Evolutionary conservation across 2,329 filamentous ascomycete genomes (phyloP).

Genomic region (Graphium sp.): DNA sequence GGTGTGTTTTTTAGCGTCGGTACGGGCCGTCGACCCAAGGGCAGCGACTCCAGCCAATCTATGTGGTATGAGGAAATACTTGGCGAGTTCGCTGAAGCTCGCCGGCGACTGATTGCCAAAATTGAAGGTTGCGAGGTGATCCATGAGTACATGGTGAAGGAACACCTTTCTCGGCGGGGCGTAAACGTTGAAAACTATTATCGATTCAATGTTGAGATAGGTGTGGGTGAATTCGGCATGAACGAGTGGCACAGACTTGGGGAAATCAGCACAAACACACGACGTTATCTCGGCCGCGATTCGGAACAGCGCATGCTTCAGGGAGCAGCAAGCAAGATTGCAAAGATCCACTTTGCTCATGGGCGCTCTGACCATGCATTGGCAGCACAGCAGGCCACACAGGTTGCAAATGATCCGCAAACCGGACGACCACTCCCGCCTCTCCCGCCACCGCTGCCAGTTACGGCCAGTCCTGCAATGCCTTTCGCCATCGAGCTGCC

Average conservation of each 20-base stretch:
- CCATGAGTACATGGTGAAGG: conserved; percentile 70
- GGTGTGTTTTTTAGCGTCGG: conserved; percentile 87
- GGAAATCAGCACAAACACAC: conserved; percentile 85
- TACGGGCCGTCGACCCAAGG: conserved; percentile 65
- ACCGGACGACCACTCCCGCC: conserved; percentile 5
- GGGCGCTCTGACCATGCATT: conserved; percentile 46
- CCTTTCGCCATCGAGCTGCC: conserved; percentile 41
- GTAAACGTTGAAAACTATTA: conserved; percentile 87
- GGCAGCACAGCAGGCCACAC: no score
- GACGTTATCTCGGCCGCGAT: conserved; percentile 59
- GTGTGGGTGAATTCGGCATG: conserved; percentile 95
- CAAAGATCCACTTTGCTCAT: conserved; percentile 67
- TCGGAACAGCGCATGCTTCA: conserved; percentile 65
- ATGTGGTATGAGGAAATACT: conserved; percentile 92
- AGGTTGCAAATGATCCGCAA: no score
- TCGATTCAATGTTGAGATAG: conserved; percentile 90
- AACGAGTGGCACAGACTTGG: conserved; percentile 93
- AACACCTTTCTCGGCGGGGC: conserved; percentile 58
- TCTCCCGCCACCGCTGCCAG: neutral
- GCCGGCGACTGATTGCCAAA: conserved; percentile 69
- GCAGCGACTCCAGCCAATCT: conserved; percentile 51
- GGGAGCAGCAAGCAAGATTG: conserved; percentile 62
- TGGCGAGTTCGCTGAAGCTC: conserved; percentile 82
- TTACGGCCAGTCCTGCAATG: conserved; percentile 8
- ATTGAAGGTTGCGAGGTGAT: conserved; percentile 91